A percentile compares a stretch with the other conserved stretches of the same genome.
Evolutionary conservation across 225 moss, liverwort and hornwort species (phyloP).

Genomic region (Bryoerythrophyllum caledonicum): DNA sequence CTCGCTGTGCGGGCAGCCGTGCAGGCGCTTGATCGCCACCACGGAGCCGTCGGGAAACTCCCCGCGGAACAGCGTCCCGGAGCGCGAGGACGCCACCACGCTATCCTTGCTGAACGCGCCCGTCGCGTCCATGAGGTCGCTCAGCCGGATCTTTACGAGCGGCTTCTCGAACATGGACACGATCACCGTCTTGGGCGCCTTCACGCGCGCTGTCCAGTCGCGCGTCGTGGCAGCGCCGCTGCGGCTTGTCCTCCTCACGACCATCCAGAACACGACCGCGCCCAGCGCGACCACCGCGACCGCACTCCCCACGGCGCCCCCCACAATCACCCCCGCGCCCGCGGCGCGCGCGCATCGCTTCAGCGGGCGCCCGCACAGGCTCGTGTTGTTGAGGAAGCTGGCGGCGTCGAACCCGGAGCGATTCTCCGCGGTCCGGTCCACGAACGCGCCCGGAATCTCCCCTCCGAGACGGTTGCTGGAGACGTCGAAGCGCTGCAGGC

Average conservation of each 20-base stretch:
- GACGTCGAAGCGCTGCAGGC: constrained; percentile 68
- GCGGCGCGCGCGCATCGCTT: constrained; percentile 37
- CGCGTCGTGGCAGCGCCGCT: constrained; percentile 30
- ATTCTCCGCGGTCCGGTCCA: constrained; percentile 41
- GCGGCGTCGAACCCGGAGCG: constrained; percentile 46
- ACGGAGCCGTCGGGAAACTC: constrained; percentile 49
- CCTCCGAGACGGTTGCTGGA: constrained; percentile 73
- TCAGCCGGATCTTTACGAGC: constrained; percentile 50
- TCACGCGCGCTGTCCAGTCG: constrained; percentile 49
- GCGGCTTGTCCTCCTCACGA: constrained; percentile 36
- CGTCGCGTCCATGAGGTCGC: constrained; percentile 60
- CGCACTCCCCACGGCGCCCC: constrained; percentile 73
- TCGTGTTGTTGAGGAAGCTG: constrained; percentile 55
- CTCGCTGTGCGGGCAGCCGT: constrained; percentile 50
- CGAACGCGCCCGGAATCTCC: constrained; percentile 44
- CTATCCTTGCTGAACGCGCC: constrained; percentile 52
- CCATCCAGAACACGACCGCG: constrained; percentile 57
- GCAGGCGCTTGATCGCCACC: constrained; percentile 70
- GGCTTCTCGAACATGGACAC: constrained; percentile 65
- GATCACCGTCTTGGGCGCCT: constrained; percentile 36
- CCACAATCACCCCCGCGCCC: constrained; percentile 56
- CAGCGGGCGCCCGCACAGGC: constrained; percentile 68
- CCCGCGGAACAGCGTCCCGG: constrained; percentile 57
- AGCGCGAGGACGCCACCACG: constrained; percentile 38
- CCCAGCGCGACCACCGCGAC: constrained; percentile 51